phyloP scores from a whole-genome alignment of 2,329 filamentous ascomycete species.

The Ceratocystis lukuohia region DNA sequence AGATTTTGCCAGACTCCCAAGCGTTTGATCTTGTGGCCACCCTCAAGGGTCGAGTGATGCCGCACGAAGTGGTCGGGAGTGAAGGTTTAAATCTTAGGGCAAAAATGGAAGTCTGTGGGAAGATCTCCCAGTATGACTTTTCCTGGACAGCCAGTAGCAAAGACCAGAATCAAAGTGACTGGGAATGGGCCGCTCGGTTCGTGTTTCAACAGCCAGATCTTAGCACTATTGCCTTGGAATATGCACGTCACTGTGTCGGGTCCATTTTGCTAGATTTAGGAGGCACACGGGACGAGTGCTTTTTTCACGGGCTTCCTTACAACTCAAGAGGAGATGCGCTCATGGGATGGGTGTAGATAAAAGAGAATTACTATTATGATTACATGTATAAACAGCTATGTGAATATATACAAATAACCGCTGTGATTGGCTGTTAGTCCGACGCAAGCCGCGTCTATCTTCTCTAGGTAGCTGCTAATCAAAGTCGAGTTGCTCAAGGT shows the following conservation, averaged over 20 bases:
- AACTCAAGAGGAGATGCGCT: constrained; percentile 13
- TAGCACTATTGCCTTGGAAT: constrained; percentile 16
- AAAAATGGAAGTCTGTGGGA: constrained; percentile 17
- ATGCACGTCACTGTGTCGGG: constrained; percentile 16
- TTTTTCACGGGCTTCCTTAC: constrained; percentile 14
- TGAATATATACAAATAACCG: background rate
- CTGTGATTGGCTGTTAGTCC: no score
- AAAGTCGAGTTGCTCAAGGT: no score
- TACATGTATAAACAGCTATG: background rate
- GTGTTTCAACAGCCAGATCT: constrained; percentile 15
- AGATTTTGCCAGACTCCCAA: background rate
- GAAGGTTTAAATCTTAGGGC: constrained; percentile 13
- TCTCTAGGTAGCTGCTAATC: no score
- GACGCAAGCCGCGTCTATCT: no score
- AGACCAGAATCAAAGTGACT: background rate
- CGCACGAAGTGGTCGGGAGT: constrained; percentile 6
- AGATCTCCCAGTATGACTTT: constrained; percentile 15
- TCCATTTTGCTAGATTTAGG: constrained; percentile 16
- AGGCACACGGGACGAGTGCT: constrained; percentile 14
- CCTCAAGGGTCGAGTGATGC: constrained; percentile 11
- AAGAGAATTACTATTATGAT: background rate
- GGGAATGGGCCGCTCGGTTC: constrained; percentile 15
- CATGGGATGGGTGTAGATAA: constrained; percentile 11
- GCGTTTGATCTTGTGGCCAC: constrained; percentile 11
- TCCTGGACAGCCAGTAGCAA: constrained; percentile 3